Base-by-base conservation (phyloP, 1,284 basidiomycete species). In the Veloporphyrellus conicus region DNA sequence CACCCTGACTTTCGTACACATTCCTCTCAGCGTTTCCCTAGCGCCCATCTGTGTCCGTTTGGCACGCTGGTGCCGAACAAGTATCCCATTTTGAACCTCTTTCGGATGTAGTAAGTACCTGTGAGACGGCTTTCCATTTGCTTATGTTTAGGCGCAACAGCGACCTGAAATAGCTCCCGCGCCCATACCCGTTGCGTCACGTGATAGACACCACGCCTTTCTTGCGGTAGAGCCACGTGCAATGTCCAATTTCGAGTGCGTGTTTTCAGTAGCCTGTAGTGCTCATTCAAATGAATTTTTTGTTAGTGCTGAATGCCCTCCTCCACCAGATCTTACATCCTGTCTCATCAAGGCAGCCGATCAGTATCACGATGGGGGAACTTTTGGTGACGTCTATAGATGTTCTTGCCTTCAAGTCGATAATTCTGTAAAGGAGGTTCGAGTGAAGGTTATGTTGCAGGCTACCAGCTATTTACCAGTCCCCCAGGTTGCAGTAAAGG, bases 401-500 rank as follows among this genome's bases (percentile, higher is more conserved):
- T 58, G 57, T 32, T 8, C 23, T 9, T 55, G 32, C 19, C 15
- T 1, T 18, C n/a, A n/a, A n/a, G n/a, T n/a, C n/a, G 9, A 3
- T 2, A 20, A 16, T n/a, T 34, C 18, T 0, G n/a, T 8, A 3
- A 45, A 35, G 5, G 47, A 57, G 54, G 57, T 57, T 36, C 9
- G 40, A 5, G 1, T 9, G 2, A 19, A n/a, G n/a, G n/a, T n/a
- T n/a, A n/a, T n/a, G 4, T 4, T 23, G 11, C 19, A 12, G 14
- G 4, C 9, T 31, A 3, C 6, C 10, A 4, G 1, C 9, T 20
- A n/a, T 22, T 42, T 1, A 32, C 12, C 8, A 25, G n/a, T 25
- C 8, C 23, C 23, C 23, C 31, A 57, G 53, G 56, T 57, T 4
- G 56, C 53, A 12, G 52, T 60, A 2, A 57, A 60, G 27, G 27